phyloP scores from a whole-genome alignment of 2,329 filamentous ascomycete species.

The Neofusicoccum parvum region DNA sequence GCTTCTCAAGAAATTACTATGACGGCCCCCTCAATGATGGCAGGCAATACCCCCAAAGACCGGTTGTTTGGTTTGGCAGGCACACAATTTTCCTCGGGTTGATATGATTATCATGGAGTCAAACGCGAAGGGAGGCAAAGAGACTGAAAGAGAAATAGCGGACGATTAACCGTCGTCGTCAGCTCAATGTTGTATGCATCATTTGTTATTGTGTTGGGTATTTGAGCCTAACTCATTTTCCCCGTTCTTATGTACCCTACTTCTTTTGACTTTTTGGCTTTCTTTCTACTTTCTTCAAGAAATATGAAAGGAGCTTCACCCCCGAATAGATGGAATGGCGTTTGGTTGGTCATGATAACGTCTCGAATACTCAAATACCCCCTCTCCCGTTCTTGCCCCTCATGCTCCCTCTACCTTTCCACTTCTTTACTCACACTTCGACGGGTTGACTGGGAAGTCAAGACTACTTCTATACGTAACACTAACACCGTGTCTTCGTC shows the following conservation, averaged over 20 bases:
- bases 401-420: no score
- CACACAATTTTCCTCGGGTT: slow-evolving; percentile 5
- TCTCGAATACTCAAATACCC: slow-evolving; percentile 14
- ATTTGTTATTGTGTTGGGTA: neutral
- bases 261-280: neutral
- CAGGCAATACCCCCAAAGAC: slow-evolving; percentile 16
- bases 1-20: neutral
- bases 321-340: slow-evolving; percentile 12
- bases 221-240: neutral
- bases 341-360: neutral
- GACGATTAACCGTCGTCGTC: neutral
- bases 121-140: neutral
- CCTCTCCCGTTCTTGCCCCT: neutral
- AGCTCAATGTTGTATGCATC: slow-evolving; percentile 3
- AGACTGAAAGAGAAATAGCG: neutral
- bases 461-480: neutral
- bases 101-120: slow-evolving; percentile 9
- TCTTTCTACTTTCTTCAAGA: neutral
- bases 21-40: slow-evolving; percentile 16
- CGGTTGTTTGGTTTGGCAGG: slow-evolving; percentile 15
- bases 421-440: no score
- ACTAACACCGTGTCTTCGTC: neutral
- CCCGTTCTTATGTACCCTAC: slow-evolving; percentile 2
- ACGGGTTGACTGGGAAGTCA: neutral
- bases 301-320: neutral